These are phyloP conservation scores for Pisolithus thermaeus DNA, from an alignment of 1,284 basidiomycete genomes.

Conservation along the genomic window DNA sequence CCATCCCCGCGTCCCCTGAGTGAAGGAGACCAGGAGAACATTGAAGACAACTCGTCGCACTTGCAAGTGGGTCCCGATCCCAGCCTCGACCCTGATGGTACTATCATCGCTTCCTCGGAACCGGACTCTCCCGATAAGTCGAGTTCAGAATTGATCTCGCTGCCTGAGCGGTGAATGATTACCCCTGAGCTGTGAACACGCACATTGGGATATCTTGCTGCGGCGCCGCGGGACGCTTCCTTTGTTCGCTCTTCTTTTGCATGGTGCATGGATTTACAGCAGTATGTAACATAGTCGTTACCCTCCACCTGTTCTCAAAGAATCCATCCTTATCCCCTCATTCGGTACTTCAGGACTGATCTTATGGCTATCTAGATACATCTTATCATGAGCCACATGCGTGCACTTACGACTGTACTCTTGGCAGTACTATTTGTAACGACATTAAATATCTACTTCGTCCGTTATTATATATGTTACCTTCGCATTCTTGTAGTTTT, in stretches of 20 bases:
- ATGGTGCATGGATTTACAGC: too few species aligned
- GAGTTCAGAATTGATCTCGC: constrained; percentile 21
- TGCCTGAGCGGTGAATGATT: constrained; percentile 24
- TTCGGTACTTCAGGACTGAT: neutral
- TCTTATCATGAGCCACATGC: too few species aligned
- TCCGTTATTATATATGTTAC: too few species aligned
- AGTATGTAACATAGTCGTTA: too few species aligned
- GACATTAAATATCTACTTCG: too few species aligned
- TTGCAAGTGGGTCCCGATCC: constrained; percentile 14
- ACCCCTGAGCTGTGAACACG: neutral
- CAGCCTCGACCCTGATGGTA: constrained; percentile 26
- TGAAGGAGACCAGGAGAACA: constrained; percentile 27
- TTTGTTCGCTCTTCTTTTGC: neutral
- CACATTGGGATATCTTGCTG: neutral
- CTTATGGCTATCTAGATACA: neutral
- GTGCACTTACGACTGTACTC: too few species aligned
- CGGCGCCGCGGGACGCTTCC: neutral
- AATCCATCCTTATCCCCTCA: neutral
- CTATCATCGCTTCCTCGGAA: constrained; percentile 17
- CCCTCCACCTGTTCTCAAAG: neutral
- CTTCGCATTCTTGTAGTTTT: too few species aligned
- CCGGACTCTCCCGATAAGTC: constrained; percentile 30
- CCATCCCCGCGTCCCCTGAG: constrained; percentile 30
- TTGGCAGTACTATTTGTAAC: too few species aligned
- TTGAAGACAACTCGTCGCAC: neutral